Percentiles rank a stretch among this genome's conserved stretches.
Evolutionary conservation across 2,329 filamentous ascomycete species (phyloP).

Genomic region (Sclerotinia spermophila): DNA sequence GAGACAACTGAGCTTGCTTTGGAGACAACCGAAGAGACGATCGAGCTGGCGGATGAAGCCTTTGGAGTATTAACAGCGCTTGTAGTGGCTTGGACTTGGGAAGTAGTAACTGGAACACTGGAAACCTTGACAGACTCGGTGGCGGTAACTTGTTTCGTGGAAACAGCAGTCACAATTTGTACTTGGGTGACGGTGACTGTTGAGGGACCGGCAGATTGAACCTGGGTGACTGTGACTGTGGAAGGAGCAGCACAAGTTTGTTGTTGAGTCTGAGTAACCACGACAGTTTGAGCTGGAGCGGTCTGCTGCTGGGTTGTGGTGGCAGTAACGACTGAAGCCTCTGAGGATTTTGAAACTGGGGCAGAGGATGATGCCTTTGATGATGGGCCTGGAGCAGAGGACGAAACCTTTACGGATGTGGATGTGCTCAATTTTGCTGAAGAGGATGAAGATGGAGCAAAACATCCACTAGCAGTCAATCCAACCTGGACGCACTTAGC

Average conservation of each 20-base stretch:
- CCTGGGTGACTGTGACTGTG: not conserved
- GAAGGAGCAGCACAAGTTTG: not conserved
- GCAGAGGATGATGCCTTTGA: not conserved
- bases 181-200: not conserved
- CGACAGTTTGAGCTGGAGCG: not conserved
- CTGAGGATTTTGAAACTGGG: not conserved
- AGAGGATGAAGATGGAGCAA: not conserved
- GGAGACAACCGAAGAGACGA: not conserved
- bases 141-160: not conserved
- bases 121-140: not conserved
- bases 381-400: not conserved
- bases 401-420: not conserved
- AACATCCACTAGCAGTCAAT: slow-evolving; percentile 43
- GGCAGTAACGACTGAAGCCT: slow-evolving; percentile 10
- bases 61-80: not conserved
- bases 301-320: not conserved
- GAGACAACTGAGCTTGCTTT: not conserved
- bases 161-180: not conserved
- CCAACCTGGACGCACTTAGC: slow-evolving; percentile 49
- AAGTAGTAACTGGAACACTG: not conserved
- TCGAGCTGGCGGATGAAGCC: not conserved
- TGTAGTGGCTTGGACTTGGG: not conserved
- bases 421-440: not conserved
- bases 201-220: not conserved
- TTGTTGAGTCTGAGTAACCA: not conserved